Percentiles rank a stretch among this genome's conserved stretches.
These are phyloP conservation scores for Micractinium sp. DNA, from an alignment of 139 green algal species.

Conservation along the genomic window DNA sequence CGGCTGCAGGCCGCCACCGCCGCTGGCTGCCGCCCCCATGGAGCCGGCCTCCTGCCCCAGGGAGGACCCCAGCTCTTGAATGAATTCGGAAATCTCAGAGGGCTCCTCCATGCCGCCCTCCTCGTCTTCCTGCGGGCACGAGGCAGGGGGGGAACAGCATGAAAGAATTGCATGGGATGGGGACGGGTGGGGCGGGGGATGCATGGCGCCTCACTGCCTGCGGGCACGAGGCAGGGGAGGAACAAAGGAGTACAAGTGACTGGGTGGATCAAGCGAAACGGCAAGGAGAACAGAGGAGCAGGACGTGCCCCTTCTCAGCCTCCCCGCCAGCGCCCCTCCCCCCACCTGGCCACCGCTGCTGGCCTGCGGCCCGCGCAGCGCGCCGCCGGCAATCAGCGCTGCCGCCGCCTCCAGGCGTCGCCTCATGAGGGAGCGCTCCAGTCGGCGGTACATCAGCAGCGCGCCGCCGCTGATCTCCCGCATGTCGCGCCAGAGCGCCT, in stretches of 20 bases:
- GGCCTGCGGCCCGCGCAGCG: neutral
- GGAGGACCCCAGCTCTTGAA: conserved; percentile 25
- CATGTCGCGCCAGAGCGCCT: conserved; percentile 12
- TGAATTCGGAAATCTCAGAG: conserved; percentile 32
- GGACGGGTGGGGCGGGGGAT: too few relatives aligned
- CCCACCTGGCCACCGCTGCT: neutral
- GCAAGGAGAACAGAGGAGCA: too few relatives aligned
- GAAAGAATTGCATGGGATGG: neutral
- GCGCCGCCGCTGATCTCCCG: conserved; percentile 28
- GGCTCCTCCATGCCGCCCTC: conserved; percentile 32
- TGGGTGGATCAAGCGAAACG: too few relatives aligned
- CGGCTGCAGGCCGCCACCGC: neutral
- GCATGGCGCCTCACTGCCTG: too few relatives aligned
- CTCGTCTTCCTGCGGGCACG: conserved; percentile 9
- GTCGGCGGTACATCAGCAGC: conserved; percentile 24
- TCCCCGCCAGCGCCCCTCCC: too few relatives aligned
- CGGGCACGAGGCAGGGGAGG: neutral
- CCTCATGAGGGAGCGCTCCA: conserved; percentile 22
- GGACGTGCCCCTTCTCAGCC: too few relatives aligned
- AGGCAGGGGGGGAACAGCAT: neutral
- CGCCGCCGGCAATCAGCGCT: conserved; percentile 19
- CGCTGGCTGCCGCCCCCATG: neutral
- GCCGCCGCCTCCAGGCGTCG: conserved; percentile 17
- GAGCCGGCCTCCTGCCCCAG: neutral
- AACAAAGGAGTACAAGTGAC: neutral